Base-by-base conservation (phyloP, 2,329 filamentous ascomycete genomes). In the Ascomycota sp. region DNA sequence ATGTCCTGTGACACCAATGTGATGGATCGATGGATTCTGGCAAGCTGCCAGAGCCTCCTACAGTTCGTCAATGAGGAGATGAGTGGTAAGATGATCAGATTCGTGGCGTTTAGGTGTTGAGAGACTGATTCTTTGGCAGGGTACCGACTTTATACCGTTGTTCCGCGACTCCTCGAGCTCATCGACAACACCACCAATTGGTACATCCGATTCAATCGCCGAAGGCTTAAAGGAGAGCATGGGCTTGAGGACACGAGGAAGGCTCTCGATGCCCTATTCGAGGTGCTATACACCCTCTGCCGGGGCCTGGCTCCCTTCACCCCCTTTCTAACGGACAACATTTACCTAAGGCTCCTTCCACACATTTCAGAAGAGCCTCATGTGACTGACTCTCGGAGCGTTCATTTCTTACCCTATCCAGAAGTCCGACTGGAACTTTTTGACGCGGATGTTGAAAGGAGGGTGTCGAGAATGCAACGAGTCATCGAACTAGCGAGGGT, bases 171-270 rank as follows among this genome's bases (percentile, higher is more conserved):
- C 38, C 66, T 92, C 12, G 68, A 67, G 37, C 67, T 92, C 47
- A 91, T 93, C 42, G 86, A 93, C 47, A 83, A 91, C 56, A 83
- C 80, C 4, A 93, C 84, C n/a, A 95, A 95, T 56, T 93, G 84
- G 84, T 93, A 93, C 57, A 93, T 93, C 52, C 71, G 83, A 39
- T 91, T 92, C 62, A 93, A 93, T 61, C 70, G 84, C 35, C 79
- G 79, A 53, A 72, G 84, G 35, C 64, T 92, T 43, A 93, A 92
- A 70, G 84, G 84, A 30, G 83, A 91, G 50, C 73, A 81, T 41
- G 82, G 83, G 12, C 56, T 81, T 21, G 68, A 84, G 10, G 89
- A 95, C 50, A 93, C 89, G 9, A 62, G 76, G 33, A 81, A 92
- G 47, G 89, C 86, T 1, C 64, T 98, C 35, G 92, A 95, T 56